These are phyloP conservation scores for Trametes cinnabarina DNA, from an alignment of 768 basidiomycete genomes.

Conservation along the genomic window DNA sequence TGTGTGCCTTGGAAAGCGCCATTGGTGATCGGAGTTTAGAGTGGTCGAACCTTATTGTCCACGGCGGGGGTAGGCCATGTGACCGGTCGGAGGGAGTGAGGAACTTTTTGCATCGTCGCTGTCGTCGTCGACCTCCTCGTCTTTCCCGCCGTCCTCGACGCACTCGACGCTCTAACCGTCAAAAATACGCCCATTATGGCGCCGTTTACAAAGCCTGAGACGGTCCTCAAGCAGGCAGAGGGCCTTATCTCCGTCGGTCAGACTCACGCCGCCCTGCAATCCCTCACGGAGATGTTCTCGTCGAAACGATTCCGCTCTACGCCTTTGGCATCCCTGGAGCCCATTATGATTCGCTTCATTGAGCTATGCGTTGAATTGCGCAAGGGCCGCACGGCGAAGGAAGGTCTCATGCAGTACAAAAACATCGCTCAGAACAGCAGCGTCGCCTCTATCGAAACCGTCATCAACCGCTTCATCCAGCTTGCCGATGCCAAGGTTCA, in stretches of 20 bases:
- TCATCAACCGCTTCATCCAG: slow-evolving; percentile 83
- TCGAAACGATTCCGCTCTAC: slow-evolving; percentile 94
- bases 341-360: slow-evolving; percentile 94
- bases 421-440: slow-evolving; percentile 94
- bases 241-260: slow-evolving; percentile 92
- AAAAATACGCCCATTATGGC: slow-evolving; percentile 56
- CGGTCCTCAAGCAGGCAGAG: slow-evolving; percentile 89
- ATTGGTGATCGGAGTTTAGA: slow-evolving; percentile 1
- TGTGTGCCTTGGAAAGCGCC: neutral
- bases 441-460: slow-evolving; percentile 87
- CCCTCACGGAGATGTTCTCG: slow-evolving; percentile 87
- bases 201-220: slow-evolving; percentile 88
- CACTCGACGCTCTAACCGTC: neutral
- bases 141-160: slow-evolving; percentile 5
- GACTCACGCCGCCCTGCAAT: slow-evolving; percentile 85
- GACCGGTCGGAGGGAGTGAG: slow-evolving; percentile 13
- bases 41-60: slow-evolving; percentile 4
- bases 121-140: slow-evolving; percentile 6
- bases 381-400: slow-evolving; percentile 90
- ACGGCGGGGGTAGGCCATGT: neutral
- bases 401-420: slow-evolving; percentile 96
- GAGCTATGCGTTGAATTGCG: slow-evolving; percentile 95
- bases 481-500: slow-evolving; percentile 79
- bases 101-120: slow-evolving; percentile 13
- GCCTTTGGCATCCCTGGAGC: slow-evolving; percentile 83